phyloP scores from a whole-genome alignment of 176 grass and related monocot species.

The Bromus sterilis region DNA sequence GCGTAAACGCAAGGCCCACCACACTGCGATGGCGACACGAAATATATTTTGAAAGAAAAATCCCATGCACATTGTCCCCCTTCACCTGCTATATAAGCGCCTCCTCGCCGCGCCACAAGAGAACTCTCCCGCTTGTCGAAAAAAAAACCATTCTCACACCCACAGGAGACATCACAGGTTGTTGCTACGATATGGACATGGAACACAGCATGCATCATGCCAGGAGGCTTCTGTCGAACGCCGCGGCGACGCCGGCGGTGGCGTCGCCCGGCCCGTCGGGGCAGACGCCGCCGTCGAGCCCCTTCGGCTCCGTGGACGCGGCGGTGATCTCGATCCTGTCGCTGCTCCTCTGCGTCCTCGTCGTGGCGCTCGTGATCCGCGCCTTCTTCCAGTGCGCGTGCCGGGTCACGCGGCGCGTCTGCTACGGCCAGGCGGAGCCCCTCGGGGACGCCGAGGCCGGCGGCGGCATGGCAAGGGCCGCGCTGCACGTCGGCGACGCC shows the following conservation, averaged over 20 bases:
- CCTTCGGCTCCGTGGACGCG: slow-evolving; percentile 45
- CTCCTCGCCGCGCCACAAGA: slow-evolving; percentile 10
- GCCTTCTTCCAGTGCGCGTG: slow-evolving; percentile 40
- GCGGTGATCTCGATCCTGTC: slow-evolving; percentile 60
- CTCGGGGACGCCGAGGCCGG: neutral
- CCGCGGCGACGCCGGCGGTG: neutral
- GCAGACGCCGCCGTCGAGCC: neutral
- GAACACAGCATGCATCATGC: slow-evolving; percentile 10
- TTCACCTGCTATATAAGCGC: slow-evolving; percentile 29
- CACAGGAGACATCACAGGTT: neutral
- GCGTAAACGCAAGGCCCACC: no score
- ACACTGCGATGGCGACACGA: neutral
- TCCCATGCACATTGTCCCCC: neutral
- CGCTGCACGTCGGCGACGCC: neutral
- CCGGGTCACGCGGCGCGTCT: slow-evolving; percentile 36
- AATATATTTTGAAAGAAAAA: neutral
- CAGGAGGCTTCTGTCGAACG: slow-evolving; percentile 46
- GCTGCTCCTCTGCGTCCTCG: slow-evolving; percentile 47
- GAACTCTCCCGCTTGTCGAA: neutral
- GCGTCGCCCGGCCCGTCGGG: neutral
- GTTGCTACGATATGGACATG: slow-evolving; percentile 30
- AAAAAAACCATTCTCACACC: neutral
- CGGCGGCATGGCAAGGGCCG: neutral
- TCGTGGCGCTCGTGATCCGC: slow-evolving; percentile 44
- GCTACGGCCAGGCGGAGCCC: slow-evolving; percentile 20